Evolutionary conservation across 2,329 filamentous ascomycete species (phyloP).

Genomic region (Colletotrichum tanaceti): DNA sequence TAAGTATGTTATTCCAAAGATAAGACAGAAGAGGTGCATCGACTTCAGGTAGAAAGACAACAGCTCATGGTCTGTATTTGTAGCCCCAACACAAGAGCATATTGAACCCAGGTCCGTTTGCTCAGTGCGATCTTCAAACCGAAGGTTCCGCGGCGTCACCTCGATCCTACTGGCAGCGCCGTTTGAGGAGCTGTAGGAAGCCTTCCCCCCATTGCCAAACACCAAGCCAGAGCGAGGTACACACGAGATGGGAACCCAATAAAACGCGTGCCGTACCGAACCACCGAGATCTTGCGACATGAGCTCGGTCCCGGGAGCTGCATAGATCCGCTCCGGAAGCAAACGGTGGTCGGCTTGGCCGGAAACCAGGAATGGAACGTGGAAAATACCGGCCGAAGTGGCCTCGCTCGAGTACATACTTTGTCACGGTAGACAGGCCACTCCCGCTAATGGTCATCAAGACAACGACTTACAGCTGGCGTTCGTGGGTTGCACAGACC

Average conservation of each 20-base stretch:
- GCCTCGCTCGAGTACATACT: conserved; percentile 9
- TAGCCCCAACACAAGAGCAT: conserved; percentile 22
- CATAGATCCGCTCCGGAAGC: conserved; percentile 28
- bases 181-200: conserved; percentile 29
- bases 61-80: conserved; percentile 11
- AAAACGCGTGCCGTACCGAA: conserved; percentile 8
- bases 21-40: neutral
- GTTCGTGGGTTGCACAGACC: conserved; percentile 28
- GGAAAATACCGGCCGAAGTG: neutral
- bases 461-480: conserved; percentile 17
- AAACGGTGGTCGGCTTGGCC: conserved; percentile 18
- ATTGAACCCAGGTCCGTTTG: neutral
- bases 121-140: conserved; percentile 21
- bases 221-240: conserved; percentile 16
- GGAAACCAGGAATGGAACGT: neutral
- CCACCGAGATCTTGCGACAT: conserved; percentile 30
- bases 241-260: conserved; percentile 9
- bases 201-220: conserved; percentile 11
- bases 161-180: conserved; percentile 25
- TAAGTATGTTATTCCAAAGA: neutral
- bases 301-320: conserved; percentile 14
- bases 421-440: neutral
- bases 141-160: conserved; percentile 20
- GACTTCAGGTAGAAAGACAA: neutral
- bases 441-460: neutral